Evolutionary conservation across 1,284 basidiomycete species (phyloP).

Genomic region (Irpex rosettiformis): DNA sequence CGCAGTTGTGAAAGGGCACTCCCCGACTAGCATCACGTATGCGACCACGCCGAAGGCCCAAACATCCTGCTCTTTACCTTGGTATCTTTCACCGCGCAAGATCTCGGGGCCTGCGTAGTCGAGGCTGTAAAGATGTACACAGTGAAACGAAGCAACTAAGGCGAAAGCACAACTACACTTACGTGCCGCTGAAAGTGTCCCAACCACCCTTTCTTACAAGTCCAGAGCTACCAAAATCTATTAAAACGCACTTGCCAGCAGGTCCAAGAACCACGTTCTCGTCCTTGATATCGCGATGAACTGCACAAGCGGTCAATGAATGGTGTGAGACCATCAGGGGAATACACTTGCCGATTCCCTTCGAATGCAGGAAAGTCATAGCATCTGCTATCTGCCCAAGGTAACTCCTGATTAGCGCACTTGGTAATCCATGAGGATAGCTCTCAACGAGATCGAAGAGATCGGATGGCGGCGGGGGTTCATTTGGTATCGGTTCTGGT

Average conservation of each 20-base stretch:
- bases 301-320: constrained; percentile 33
- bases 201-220: constrained; percentile 81
- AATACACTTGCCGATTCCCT: constrained; percentile 70
- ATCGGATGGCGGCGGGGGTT: constrained; percentile 66
- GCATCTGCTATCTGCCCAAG: constrained; percentile 95
- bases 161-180: constrained; percentile 34
- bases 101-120: constrained; percentile 98
- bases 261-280: constrained; percentile 90
- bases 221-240: constrained; percentile 95
- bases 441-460: constrained; percentile 95
- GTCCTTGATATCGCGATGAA: constrained; percentile 98
- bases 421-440: constrained; percentile 82
- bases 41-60: constrained; percentile 99
- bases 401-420: constrained; percentile 77
- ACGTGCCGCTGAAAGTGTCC: constrained; percentile 96
- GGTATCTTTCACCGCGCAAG: constrained; percentile 89
- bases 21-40: constrained; percentile 93
- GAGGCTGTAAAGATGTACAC: constrained; percentile 48
- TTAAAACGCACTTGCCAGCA: constrained; percentile 80
- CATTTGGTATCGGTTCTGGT: constrained; percentile 49
- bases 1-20: constrained; percentile 90
- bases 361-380: constrained; percentile 85
- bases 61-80: constrained; percentile 95
- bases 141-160: constrained; percentile 11
- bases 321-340: constrained; percentile 4